phyloP scores from a whole-genome alignment of 768 basidiomycete species.

The Gymnopilus dilepis region DNA sequence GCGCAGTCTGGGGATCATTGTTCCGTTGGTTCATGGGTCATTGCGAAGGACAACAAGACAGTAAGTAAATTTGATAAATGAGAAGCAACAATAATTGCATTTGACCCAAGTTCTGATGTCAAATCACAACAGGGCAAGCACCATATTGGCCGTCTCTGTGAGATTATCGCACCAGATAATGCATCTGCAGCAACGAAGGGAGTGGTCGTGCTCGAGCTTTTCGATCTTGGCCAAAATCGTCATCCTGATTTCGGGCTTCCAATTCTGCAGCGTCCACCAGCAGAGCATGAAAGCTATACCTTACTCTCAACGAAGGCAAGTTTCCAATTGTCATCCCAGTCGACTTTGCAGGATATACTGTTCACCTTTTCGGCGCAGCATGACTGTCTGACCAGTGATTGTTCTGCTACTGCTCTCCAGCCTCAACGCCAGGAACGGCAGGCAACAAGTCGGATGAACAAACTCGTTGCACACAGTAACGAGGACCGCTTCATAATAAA shows the following conservation, averaged over 20 bases:
- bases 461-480: slow-evolving; percentile 8
- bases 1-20: background rate
- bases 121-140: background rate
- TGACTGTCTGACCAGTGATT: slow-evolving; percentile 10
- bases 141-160: background rate
- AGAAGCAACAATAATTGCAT: background rate
- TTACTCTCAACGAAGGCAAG: background rate
- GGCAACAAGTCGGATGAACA: slow-evolving; percentile 1
- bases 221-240: background rate
- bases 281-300: background rate
- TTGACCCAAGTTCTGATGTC: background rate
- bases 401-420: slow-evolving; percentile 9
- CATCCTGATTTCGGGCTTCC: background rate
- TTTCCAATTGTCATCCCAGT: background rate
- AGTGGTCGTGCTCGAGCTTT: background rate
- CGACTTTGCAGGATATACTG: slow-evolving; percentile 6
- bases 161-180: background rate
- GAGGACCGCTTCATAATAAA: slow-evolving; percentile 11
- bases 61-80: background rate
- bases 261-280: background rate
- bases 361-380: slow-evolving; percentile 15
- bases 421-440: slow-evolving; percentile 9
- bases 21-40: background rate
- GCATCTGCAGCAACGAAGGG: background rate
- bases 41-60: background rate